Base-by-base conservation (phyloP, 2,329 filamentous ascomycete species). In the Phialophora expanda region DNA sequence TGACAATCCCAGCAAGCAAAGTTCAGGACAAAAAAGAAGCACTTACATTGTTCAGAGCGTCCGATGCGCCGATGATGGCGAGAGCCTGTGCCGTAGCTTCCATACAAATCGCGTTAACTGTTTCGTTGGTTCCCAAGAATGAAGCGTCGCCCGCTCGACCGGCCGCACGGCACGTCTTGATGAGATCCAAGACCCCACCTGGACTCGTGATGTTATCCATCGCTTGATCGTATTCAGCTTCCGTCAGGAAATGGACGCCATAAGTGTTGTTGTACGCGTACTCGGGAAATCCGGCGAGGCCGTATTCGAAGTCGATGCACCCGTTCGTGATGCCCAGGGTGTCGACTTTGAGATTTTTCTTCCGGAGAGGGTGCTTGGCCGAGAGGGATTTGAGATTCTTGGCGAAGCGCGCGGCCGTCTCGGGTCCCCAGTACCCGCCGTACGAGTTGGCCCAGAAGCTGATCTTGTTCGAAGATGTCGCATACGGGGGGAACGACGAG, bases 231-330 rank as follows among this genome's bases (percentile, higher is more conserved):
- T 83, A 83, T 4, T 80, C 74, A 4, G 80, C 80, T 55, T 83
- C 73, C 66, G 83, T 84, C 71, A 85, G 79, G 0, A 81, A 76
- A 3, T 54, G 70, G 46, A 88, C 79, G n/a, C 81, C 82, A 67
- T 87, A 88, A 2, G 85, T 85, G 67, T 87, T 87, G 74, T 87
- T 85, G 73, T 81, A 84, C 0, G 85, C 80, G 70, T 86, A 83
- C 1, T 81, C 74, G 1, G 82, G 79, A 69, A 84, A 85, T 34
- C 76, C 78, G 0, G 80, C 79, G 64, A 78, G 78, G 72, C 85
- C 81, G 0, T 82, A 77, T 3, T 80, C 76, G 24, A 81, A 76
- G 69, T 87, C 85, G 22, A 86, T 77, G 66, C 84, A 86, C 26
- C 83, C 84, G 65, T 87, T 87, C 65, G 86, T 82, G 65, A 87